A percentile compares a stretch with the other conserved stretches of the same genome.
Evolutionary conservation across 2,329 filamentous ascomycete species (phyloP).

Genomic region (Knufia petricola): DNA sequence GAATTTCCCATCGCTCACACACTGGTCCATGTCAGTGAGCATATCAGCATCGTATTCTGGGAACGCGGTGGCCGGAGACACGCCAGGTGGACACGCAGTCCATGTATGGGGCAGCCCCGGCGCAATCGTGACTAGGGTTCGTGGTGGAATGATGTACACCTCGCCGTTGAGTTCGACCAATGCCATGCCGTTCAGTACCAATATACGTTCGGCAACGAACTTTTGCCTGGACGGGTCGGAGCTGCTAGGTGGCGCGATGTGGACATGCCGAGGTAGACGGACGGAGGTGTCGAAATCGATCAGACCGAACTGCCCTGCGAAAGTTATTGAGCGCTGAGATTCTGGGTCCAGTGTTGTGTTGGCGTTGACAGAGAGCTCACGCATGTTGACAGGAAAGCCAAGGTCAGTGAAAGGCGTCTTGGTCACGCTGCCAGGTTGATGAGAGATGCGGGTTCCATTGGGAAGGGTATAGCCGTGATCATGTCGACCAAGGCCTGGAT

Average conservation of each 20-base stretch:
- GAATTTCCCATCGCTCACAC: constrained; percentile 12
- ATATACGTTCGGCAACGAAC: constrained; percentile 13
- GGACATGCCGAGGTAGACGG: constrained; percentile 15
- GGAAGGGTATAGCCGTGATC: constrained; percentile 12
- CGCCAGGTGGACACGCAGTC: constrained; percentile 15
- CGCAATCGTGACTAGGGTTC: constrained; percentile 14
- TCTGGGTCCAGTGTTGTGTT: not conserved
- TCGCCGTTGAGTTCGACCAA: constrained; percentile 15
- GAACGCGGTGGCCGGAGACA: constrained; percentile 3
- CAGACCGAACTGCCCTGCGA: constrained; percentile 15
- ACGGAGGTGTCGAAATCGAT: constrained; percentile 17
- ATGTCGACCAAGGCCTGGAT: not conserved
- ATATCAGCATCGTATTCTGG: constrained; percentile 8
- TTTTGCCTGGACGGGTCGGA: not conserved
- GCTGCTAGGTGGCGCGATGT: constrained; percentile 11
- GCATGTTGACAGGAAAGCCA: constrained; percentile 14
- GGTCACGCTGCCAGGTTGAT: constrained; percentile 14
- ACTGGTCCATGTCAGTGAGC: not conserved
- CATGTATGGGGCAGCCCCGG: constrained; percentile 17
- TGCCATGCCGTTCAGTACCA: constrained; percentile 14
- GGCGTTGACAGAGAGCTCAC: constrained; percentile 11
- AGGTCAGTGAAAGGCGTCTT: constrained; percentile 15
- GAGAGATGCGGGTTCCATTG: constrained; percentile 13
- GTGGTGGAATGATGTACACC: constrained; percentile 16
- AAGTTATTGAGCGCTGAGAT: constrained; percentile 9